A percentile compares a stretch with the other conserved stretches of the same genome.
phyloP scores from a whole-genome alignment of 2,329 filamentous ascomycete genomes.

The Ciborinia camelliae region DNA sequence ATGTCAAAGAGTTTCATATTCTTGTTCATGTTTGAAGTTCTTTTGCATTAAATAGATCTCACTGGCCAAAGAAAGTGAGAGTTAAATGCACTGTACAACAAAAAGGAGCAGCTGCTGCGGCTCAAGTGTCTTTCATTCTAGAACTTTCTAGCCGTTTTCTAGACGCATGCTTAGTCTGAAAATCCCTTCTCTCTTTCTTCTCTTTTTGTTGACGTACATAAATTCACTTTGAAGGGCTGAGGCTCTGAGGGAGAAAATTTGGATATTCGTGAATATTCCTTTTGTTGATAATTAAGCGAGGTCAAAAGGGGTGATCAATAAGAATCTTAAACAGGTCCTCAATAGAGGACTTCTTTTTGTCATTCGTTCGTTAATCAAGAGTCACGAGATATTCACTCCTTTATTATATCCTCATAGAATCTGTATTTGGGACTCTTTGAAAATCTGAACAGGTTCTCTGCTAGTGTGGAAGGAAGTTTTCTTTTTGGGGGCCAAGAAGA shows the following conservation, averaged over 20 bases:
- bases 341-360: slow-evolving; percentile 10
- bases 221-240: neutral
- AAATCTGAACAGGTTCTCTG: neutral
- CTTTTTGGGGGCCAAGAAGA: neutral
- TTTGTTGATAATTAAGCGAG: slow-evolving; percentile 1
- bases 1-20: neutral
- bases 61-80: neutral
- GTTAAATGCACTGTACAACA: neutral
- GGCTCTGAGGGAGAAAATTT: neutral
- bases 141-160: neutral
- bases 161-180: neutral
- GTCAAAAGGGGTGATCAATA: slow-evolving; percentile 14
- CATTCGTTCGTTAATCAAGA: neutral
- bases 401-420: slow-evolving; percentile 3
- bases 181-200: neutral
- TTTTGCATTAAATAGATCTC: neutral
- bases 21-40: neutral
- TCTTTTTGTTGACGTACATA: neutral
- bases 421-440: neutral
- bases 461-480: neutral
- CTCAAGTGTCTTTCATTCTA: neutral
- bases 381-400: neutral
- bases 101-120: neutral
- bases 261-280: neutral
- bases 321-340: slow-evolving; percentile 6